phyloP scores from a whole-genome alignment of 2,329 filamentous ascomycete genomes.

The Fusarium longipes region DNA sequence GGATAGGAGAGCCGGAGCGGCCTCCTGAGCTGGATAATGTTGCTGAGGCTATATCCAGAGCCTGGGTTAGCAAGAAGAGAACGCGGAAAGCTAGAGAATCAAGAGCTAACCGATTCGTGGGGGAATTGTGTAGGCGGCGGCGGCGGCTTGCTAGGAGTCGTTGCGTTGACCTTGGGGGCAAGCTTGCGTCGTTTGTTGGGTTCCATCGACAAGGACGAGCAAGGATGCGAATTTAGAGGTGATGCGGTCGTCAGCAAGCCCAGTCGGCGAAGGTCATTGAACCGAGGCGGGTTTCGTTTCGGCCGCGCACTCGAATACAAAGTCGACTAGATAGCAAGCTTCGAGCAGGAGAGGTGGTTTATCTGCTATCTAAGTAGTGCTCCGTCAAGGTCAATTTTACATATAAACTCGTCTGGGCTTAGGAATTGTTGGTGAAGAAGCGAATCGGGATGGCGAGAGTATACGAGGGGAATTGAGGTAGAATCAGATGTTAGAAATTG shows the following conservation, averaged over 20 bases:
- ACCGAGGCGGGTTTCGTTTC: conserved; percentile 25
- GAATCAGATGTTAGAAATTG: conserved; percentile 19
- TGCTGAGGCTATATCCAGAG: conserved; percentile 46
- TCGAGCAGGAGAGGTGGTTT: neutral
- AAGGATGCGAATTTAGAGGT: conserved; percentile 28
- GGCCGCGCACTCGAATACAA: conserved; percentile 12
- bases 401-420: conserved; percentile 4
- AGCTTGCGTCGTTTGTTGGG: conserved; percentile 58
- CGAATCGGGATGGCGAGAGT: conserved; percentile 26
- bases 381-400: conserved; percentile 12
- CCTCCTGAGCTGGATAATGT: conserved; percentile 55
- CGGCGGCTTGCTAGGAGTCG: conserved; percentile 48
- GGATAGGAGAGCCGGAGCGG: conserved; percentile 51
- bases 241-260: conserved; percentile 36
- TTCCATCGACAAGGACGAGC: conserved; percentile 52
- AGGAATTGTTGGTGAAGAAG: conserved; percentile 21
- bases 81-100: conserved; percentile 30
- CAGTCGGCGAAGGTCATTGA: conserved; percentile 42
- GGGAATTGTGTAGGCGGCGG: conserved; percentile 50
- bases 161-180: conserved; percentile 56
- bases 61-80: conserved; percentile 37
- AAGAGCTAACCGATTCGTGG: conserved; percentile 52
- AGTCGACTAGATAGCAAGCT: neutral
- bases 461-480: conserved; percentile 28
- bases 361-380: conserved; percentile 21